These are phyloP conservation scores for Aquanectria penicillioides DNA, from an alignment of 2,329 filamentous ascomycete genomes.

Conservation along the genomic window DNA sequence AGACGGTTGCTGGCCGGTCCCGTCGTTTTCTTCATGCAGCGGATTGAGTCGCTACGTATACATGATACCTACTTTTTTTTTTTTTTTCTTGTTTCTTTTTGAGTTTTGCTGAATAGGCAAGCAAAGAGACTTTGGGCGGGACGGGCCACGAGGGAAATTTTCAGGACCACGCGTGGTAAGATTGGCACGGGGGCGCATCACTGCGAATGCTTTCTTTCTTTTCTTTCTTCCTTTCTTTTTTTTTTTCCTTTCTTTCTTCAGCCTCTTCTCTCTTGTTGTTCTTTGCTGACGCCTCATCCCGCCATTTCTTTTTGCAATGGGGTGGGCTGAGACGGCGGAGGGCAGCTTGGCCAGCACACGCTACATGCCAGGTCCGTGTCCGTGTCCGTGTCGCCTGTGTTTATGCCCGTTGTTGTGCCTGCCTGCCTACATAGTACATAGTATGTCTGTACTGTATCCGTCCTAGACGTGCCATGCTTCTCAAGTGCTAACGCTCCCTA, in stretches of 20 bases:
- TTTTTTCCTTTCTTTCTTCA: background rate
- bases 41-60: background rate
- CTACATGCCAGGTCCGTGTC: conserved; percentile 2
- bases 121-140: conserved; percentile 4
- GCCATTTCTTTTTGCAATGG: background rate
- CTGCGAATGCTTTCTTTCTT: background rate
- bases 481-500: conserved; percentile 1
- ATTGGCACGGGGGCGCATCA: conserved; percentile 4
- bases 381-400: conserved; percentile 11
- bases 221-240: background rate
- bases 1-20: background rate
- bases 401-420: no score
- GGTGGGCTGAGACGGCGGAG: background rate
- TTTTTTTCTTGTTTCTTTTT: background rate
- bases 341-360: background rate
- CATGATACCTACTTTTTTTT: background rate
- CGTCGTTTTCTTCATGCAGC: background rate
- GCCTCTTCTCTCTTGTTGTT: background rate
- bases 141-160: conserved; percentile 5
- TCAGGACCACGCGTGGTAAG: conserved; percentile 2
- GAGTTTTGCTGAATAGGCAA: background rate
- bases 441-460: background rate
- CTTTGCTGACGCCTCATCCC: background rate
- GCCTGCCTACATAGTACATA: no score
- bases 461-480: background rate